Percentiles rank a stretch among this genome's conserved stretches.
phyloP scores from a whole-genome alignment of 1,139 yeast genomes.

The Candida buenavistaensis region DNA sequence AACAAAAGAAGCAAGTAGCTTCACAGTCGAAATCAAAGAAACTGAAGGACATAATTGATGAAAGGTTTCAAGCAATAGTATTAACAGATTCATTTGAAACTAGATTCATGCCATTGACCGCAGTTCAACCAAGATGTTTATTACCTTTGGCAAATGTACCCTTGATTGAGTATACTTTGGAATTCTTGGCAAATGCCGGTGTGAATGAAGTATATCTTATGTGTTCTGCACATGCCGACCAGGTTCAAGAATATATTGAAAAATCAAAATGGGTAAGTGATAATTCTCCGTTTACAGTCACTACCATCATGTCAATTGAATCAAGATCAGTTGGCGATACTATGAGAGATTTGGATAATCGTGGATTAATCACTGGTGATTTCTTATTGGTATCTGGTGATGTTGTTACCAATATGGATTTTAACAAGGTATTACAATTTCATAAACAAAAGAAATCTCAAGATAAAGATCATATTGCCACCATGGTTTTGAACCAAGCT shows the following conservation, averaged over 20 bases:
- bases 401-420: slow-evolving; percentile 87
- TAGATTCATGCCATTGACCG: slow-evolving; percentile 87
- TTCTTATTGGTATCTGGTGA: slow-evolving; percentile 91
- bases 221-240: slow-evolving; percentile 90
- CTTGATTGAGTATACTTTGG: slow-evolving; percentile 89
- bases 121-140: slow-evolving; percentile 82
- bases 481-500: slow-evolving; percentile 89
- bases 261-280: slow-evolving; percentile 76
- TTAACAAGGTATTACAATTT: slow-evolving; percentile 66
- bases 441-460: slow-evolving; percentile 69
- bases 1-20: slow-evolving; percentile 43
- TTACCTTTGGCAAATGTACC: slow-evolving; percentile 93
- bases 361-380: slow-evolving; percentile 88
- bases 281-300: slow-evolving; percentile 76
- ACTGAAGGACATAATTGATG: slow-evolving; percentile 61
- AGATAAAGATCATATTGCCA: slow-evolving; percentile 89
- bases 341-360: slow-evolving; percentile 89
- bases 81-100: slow-evolving; percentile 92
- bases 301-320: slow-evolving; percentile 81
- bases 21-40: slow-evolving; percentile 44
- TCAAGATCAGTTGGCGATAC: slow-evolving; percentile 95
- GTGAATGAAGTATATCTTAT: slow-evolving; percentile 87
- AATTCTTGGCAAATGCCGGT: slow-evolving; percentile 87
- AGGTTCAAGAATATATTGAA: slow-evolving; percentile 78
- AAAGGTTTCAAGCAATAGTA: slow-evolving; percentile 87